Evolutionary conservation across 1,284 basidiomycete species (phyloP), one percentile per base, ranked within the genome.

Genomic region (Ustilago sp.): DNA sequence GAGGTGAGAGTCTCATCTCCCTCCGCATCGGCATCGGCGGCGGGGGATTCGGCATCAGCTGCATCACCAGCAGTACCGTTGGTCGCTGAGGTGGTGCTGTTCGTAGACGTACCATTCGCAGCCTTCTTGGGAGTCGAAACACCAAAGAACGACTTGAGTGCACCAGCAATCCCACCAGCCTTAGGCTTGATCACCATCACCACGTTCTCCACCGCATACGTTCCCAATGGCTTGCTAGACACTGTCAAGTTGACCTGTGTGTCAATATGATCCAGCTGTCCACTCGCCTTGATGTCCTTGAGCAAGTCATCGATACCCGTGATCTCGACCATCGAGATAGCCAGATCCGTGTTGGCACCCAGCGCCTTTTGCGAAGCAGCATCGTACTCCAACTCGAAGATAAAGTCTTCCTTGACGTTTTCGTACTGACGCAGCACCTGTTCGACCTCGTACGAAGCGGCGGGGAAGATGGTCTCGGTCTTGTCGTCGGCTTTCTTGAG

Each of bases 61-160:
- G 52, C 39, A 43, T 57, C 55, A 51, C 36, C 41, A 17, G 48
- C 41, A 11, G 54, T 72, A 45, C 47, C 48, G 56, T 48, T 60
- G n/a, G 68, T 41, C 11, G 43, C n/a, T 8, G 68, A 57, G 13
- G 75, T 59, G 19, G 57, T 58, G 36, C 56, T 59, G 68, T 70
- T 74, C 36, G 73, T 68, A 8, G 52, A 63, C 7, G 70, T 79
- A 8, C 31, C 38, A 47, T 70, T 77, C 2, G 58, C 12, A 31
- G 60, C 68, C 61, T 65, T 70, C 66, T 73, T 75, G 36, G 74
- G 67, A 8, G 63, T 60, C 5, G 62, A 58, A n/a, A 79, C 77
- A 41, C 78, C 74, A 58, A 86, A 83, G 74, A 85, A 83, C 59
- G 60, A 67, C 50, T 76, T 74, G 60, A 86, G 74, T 32, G 82